Conservation (phyloP, 164 flowering plant species). For the Kingdonia uniflora region DNA sequence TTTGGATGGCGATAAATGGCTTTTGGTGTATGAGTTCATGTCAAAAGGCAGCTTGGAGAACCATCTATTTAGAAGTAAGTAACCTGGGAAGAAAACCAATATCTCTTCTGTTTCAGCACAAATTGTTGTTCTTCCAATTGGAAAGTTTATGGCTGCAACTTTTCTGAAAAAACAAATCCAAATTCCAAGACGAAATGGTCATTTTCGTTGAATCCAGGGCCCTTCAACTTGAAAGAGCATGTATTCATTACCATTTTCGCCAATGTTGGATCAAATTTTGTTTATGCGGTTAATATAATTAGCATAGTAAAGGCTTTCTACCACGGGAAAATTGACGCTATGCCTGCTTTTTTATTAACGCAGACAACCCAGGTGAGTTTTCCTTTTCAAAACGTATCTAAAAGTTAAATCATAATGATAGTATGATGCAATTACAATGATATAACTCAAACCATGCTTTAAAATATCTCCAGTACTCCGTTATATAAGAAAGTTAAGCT, state of each 20-base stretch:
- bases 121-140: constrained; percentile 39
- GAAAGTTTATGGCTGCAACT: constrained; percentile 51
- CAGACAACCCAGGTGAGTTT: constrained; percentile 35
- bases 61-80: too few relatives aligned
- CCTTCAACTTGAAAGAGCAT: constrained; percentile 51
- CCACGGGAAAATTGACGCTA: constrained; percentile 17
- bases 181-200: constrained; percentile 37
- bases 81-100: too few relatives aligned
- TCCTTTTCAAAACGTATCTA: too few relatives aligned
- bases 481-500: too few relatives aligned
- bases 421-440: too few relatives aligned
- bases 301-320: constrained; percentile 43
- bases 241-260: constrained; percentile 50
- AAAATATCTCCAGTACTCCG: too few relatives aligned
- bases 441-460: too few relatives aligned
- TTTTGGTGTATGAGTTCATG: too few relatives aligned
- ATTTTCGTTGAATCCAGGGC: constrained; percentile 47
- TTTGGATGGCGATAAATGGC: too few relatives aligned
- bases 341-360: constrained; percentile 27
- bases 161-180: constrained; percentile 24
- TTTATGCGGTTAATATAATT: constrained; percentile 25
- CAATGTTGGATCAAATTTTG: constrained; percentile 22
- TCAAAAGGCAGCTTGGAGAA: too few relatives aligned
- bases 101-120: constrained; percentile 36
- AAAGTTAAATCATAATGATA: too few relatives aligned